A percentile compares a stretch with the other conserved stretches of the same genome.
Evolutionary conservation across 495 filamentous ascomycete genomes (phyloP).

Genomic region (Penicillium ochrochloron): DNA sequence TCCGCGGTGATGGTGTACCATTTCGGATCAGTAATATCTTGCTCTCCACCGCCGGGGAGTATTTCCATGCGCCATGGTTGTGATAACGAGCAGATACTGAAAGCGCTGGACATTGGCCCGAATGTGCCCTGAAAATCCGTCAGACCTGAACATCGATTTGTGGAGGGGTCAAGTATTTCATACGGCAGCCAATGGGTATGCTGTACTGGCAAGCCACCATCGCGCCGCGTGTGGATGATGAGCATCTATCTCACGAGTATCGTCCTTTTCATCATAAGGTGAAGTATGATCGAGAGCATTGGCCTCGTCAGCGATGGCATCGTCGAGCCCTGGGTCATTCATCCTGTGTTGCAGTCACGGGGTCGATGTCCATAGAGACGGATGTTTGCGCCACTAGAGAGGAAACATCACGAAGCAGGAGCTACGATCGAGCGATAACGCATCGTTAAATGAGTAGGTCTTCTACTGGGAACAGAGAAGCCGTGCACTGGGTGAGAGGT

Average conservation of each 20-base stretch:
- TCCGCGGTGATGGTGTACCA: slow-evolving; percentile 55
- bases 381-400: slow-evolving; percentile 6
- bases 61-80: slow-evolving; percentile 72
- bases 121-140: slow-evolving; percentile 62
- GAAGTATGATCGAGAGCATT: slow-evolving; percentile 46
- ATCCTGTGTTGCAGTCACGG: slow-evolving; percentile 38
- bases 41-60: slow-evolving; percentile 52
- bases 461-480: neutral
- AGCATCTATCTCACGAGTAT: slow-evolving; percentile 6
- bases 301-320: slow-evolving; percentile 55
- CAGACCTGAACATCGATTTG: neutral
- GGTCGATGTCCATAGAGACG: neutral
- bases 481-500: neutral
- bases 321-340: slow-evolving; percentile 64
- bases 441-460: slow-evolving; percentile 6
- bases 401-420: neutral
- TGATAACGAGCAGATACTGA: slow-evolving; percentile 78
- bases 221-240: slow-evolving; percentile 42
- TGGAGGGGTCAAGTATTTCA: slow-evolving; percentile 7
- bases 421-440: neutral
- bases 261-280: slow-evolving; percentile 32
- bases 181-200: slow-evolving; percentile 75
- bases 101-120: slow-evolving; percentile 81
- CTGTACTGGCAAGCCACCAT: slow-evolving; percentile 88
- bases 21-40: slow-evolving; percentile 65